Conservation (phyloP, 306 rosid species). For the Lathyrus oleraceus region DNA sequence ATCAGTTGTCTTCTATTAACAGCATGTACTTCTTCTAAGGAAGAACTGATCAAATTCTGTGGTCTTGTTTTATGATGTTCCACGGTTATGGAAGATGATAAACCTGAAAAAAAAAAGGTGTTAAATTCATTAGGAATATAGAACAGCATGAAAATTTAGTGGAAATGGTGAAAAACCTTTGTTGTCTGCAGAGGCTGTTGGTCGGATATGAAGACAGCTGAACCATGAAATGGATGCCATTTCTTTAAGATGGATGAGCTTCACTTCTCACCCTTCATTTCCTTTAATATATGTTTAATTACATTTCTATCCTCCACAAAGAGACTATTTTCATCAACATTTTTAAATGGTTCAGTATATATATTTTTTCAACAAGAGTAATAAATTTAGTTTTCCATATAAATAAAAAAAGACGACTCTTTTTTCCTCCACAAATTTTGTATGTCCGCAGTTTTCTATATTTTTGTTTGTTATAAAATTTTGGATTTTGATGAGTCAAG, state of each 20-base stretch:
- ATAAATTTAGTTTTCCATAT: too few species aligned
- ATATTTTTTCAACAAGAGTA: too few species aligned
- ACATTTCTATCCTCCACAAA: not conserved
- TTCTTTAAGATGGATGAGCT: conserved; percentile 43
- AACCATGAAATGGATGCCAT: conserved; percentile 55
- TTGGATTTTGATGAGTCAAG: too few species aligned
- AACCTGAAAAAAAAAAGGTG: conserved; percentile 33
- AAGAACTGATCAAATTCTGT: conserved; percentile 31
- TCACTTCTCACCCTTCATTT: conserved; percentile 18
- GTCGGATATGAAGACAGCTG: conserved; percentile 31
- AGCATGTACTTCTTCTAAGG: conserved; percentile 10
- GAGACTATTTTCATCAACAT: not conserved
- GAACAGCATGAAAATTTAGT: conserved; percentile 1
- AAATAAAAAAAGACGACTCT: too few species aligned
- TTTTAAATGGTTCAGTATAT: not conserved
- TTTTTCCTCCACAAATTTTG: too few species aligned
- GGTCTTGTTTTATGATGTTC: conserved; percentile 16
- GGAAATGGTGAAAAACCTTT: conserved; percentile 11
- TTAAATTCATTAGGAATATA: not conserved
- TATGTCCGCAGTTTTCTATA: too few species aligned
- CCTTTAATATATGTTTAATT: conserved; percentile 9
- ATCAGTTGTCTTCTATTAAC: conserved; percentile 59
- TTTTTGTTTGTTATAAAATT: too few species aligned
- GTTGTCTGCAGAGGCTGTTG: conserved; percentile 30
- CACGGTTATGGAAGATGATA: conserved; percentile 22